Base-by-base conservation (phyloP, 2,329 filamentous ascomycete species). In the Ceratocystis harringtonii region DNA sequence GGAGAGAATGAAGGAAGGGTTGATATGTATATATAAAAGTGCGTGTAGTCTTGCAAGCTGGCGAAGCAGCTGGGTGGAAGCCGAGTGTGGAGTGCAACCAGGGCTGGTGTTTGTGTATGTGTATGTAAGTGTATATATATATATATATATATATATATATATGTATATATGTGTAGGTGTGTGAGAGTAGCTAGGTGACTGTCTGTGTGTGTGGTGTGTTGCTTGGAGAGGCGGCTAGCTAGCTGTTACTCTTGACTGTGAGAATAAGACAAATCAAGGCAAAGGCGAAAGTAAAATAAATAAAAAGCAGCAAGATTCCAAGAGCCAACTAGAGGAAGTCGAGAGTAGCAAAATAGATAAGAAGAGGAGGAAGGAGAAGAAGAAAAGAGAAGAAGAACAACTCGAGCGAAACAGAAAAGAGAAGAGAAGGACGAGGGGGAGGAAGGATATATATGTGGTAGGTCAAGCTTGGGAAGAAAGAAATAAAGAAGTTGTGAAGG, bases 371-470 rank as follows among this genome's bases (percentile, higher is more conserved):
- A 57, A 25, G 43, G 19, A 32, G 15, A 57, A 63, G 43, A 57
- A 57, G 30, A 10, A 10, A 57, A 63, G 43, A 57, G 28, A 19
- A 10, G 32, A 44, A 64, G 5, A 30, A 44, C 52, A 57, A 25
- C 52, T 30, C 52, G 19, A 52, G 30, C 63, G 52, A 63, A 15
- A 61, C 61, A 41, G 62, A 61, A 63, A 57, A 65, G 48, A 67
- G 60, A 62, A 62, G 62, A 65, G 66, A 43, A 58, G 50, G 66
- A 62, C 60, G 58, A 62, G 61, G 61, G 61, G 63, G 52, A 52
- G n/a, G 36, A 32, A 44, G 63, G 19, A 25, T 64, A 64, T 64
- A 64, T 58, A 64, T 32, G 41, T 57, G 52, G 55, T n/a, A 62
- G 41, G 55, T 28, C 43, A 25, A 45, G 61, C 44, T 22, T 32